Evolutionary conservation across 768 basidiomycete species (phyloP).

Genomic region (Infundibulicybe gibba): DNA sequence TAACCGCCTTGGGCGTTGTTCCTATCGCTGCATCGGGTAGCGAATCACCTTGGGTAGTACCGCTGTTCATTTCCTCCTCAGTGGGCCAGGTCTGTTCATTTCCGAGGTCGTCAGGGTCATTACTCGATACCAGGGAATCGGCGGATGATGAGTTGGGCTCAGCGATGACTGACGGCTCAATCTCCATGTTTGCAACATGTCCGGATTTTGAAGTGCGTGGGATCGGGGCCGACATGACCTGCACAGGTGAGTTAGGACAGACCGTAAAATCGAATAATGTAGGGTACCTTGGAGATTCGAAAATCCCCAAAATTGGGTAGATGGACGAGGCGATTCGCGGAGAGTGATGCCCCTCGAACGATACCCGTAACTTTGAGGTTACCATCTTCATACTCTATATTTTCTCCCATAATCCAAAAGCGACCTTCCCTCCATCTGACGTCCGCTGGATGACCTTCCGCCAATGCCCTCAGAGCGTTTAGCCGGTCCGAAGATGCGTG

Average conservation of each 20-base stretch:
- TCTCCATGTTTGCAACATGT: constrained; percentile 51
- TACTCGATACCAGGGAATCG: constrained; percentile 84
- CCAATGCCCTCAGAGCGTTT: constrained; percentile 71
- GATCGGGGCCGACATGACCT: constrained; percentile 72
- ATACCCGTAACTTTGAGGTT: constrained; percentile 76
- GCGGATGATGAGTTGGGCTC: constrained; percentile 62
- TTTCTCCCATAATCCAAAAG: constrained; percentile 67
- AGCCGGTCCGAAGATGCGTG: constrained; percentile 59
- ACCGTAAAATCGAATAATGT: no score
- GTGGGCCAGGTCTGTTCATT: constrained; percentile 99
- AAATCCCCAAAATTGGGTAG: constrained; percentile 88
- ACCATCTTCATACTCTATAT: constrained; percentile 58
- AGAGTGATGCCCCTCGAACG: constrained; percentile 75
- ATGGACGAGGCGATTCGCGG: constrained; percentile 83
- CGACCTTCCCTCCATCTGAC: constrained; percentile 84
- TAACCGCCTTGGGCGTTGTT: constrained; percentile 79
- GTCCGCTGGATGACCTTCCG: constrained; percentile 80
- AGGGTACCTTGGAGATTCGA: constrained; percentile 69
- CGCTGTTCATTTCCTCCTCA: constrained; percentile 84
- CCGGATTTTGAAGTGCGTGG: constrained; percentile 30
- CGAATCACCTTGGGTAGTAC: constrained; percentile 20
- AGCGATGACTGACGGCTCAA: constrained; percentile 62
- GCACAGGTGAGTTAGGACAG: constrained; percentile 2
- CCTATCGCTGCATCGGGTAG: constrained; percentile 66
- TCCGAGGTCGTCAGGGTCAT: constrained; percentile 83